Evolutionary conservation across 495 filamentous ascomycete genomes (phyloP).

Genomic region (Aspergillus taichungensis): DNA sequence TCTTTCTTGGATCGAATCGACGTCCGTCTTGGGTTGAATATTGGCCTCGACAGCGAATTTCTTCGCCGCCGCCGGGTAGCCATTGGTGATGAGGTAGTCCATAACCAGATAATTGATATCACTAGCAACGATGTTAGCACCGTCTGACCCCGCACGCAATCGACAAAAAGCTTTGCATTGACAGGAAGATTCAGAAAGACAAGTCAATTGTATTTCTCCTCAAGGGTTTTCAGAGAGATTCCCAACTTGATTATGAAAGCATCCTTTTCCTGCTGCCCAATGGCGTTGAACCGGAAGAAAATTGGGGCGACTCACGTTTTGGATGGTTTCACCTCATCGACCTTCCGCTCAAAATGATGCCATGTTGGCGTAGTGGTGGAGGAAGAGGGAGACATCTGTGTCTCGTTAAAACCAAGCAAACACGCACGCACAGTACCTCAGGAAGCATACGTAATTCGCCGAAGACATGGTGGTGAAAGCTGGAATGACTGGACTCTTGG

Average conservation of each 20-base stretch:
- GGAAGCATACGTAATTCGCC: conserved; percentile 37
- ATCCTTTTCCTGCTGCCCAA: conserved; percentile 57
- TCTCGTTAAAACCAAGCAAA: conserved; percentile 34
- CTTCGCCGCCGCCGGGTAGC: conserved; percentile 84
- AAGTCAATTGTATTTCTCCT: conserved; percentile 76
- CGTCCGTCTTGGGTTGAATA: conserved; percentile 59
- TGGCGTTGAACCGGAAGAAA: conserved; percentile 5
- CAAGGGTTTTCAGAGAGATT: conserved; percentile 98
- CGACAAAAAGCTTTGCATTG: too few species aligned
- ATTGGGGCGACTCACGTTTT: conserved; percentile 64
- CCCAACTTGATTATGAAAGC: conserved; percentile 84
- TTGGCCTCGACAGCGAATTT: conserved; percentile 95
- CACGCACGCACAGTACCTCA: conserved; percentile 26
- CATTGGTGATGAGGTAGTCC: conserved; percentile 94
- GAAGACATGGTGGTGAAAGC: conserved; percentile 24
- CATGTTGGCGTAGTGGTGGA: conserved; percentile 59
- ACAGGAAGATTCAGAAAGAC: conserved; percentile 47
- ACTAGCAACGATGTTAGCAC: conserved; percentile 43
- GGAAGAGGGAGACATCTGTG: conserved; percentile 53
- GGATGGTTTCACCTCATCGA: conserved; percentile 76
- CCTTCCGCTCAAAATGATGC: conserved; percentile 67
- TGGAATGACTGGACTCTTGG: neutral
- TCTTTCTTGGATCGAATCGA: conserved; percentile 64
- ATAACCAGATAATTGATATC: conserved; percentile 94
- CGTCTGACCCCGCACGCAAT: neutral